A percentile compares a stretch with the other conserved stretches of the same genome.
Evolutionary conservation across 139 green algal species (phyloP).

Genomic region (Picocystis salinarum): DNA sequence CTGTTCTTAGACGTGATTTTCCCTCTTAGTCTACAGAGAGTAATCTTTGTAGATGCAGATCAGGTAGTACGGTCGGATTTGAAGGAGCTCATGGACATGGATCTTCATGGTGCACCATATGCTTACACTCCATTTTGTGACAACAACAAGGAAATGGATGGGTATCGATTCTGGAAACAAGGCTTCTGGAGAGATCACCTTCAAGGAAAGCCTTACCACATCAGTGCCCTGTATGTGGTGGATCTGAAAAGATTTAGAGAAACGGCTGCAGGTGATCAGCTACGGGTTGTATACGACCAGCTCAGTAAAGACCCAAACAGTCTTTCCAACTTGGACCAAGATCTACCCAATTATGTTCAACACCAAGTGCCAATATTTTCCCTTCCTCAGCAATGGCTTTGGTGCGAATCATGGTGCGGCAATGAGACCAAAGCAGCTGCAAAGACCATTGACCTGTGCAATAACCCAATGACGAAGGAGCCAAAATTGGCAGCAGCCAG

Average conservation of each 20-base stretch:
- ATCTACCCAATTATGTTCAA: constrained; percentile 97
- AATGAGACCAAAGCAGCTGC: constrained; percentile 67
- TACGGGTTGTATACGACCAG: constrained; percentile 82
- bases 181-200: constrained; percentile 94
- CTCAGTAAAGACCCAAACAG: constrained; percentile 85
- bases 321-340: constrained; percentile 88
- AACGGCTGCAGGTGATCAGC: constrained; percentile 23
- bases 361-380: constrained; percentile 71
- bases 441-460: constrained; percentile 98
- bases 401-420: constrained; percentile 98
- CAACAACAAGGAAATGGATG: constrained; percentile 89
- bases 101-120: constrained; percentile 74
- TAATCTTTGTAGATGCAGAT: constrained; percentile 91
- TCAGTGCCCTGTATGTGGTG: constrained; percentile 84
- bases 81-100: constrained; percentile 74
- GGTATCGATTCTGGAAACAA: constrained; percentile 96
- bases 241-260: constrained; percentile 70
- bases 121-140: constrained; percentile 97
- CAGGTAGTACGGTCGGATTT: constrained; percentile 86
- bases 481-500: constrained; percentile 94
- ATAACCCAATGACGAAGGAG: constrained; percentile 99
- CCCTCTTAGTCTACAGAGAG: constrained; percentile 61
- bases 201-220: constrained; percentile 87
- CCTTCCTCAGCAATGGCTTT: constrained; percentile 90
- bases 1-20: constrained; percentile 98